These are phyloP conservation scores for Aspergillus aculeatus DNA, from an alignment of 2,329 filamentous ascomycete species.

Conservation along the genomic window DNA sequence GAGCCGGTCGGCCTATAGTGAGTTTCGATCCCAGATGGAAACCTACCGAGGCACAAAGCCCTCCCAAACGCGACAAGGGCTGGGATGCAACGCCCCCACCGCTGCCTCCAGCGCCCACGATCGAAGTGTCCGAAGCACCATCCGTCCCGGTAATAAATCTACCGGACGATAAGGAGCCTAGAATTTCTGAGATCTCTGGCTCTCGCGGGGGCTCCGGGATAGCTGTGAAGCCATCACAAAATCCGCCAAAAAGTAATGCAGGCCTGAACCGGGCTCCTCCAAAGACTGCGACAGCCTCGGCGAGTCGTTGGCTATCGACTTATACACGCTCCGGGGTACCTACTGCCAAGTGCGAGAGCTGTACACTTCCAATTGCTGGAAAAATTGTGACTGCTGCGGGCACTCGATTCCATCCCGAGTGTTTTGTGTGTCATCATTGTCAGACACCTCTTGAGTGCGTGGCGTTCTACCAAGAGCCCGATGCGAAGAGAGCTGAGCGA, in stretches of 20 bases:
- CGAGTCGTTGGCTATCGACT: conserved; percentile 37
- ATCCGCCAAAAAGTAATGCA: conserved; percentile 15
- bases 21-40: conserved; percentile 88
- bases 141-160: conserved; percentile 52
- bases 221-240: conserved; percentile 18
- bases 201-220: conserved; percentile 15
- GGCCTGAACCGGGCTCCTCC: conserved; percentile 28
- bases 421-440: conserved; percentile 87
- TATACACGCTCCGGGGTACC: conserved; percentile 51
- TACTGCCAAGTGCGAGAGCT: conserved; percentile 79
- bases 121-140: conserved; percentile 38
- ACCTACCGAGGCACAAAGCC: conserved; percentile 50
- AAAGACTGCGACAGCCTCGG: conserved; percentile 40
- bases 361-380: conserved; percentile 79
- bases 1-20: conserved; percentile 88
- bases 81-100: conserved; percentile 25
- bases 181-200: conserved; percentile 36
- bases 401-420: conserved; percentile 85
- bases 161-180: conserved; percentile 45
- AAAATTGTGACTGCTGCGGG: conserved; percentile 84
- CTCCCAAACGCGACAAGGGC: conserved; percentile 18
- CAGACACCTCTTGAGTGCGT: conserved; percentile 87
- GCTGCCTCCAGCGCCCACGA: conserved; percentile 38
- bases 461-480: conserved; percentile 92
- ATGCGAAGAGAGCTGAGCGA: conserved; percentile 66